A percentile compares a stretch with the other conserved stretches of the same genome.
These are phyloP conservation scores for Hypoxylon lenormandii DNA, from an alignment of 495 filamentous ascomycete genomes.

Conservation along the genomic window DNA sequence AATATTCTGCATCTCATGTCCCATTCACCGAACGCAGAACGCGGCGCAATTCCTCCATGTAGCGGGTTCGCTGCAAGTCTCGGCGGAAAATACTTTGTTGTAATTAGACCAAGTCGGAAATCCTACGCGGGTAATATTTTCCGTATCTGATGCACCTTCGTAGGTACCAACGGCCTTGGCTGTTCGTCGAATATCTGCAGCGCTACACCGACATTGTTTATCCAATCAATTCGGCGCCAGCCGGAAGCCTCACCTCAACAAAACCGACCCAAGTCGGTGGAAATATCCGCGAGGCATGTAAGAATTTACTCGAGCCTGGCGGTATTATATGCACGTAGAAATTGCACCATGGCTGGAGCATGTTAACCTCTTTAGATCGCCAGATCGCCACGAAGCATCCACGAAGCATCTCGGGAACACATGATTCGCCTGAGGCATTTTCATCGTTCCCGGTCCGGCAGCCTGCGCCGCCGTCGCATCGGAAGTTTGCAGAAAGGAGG, in stretches of 20 bases:
- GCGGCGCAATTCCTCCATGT: background rate
- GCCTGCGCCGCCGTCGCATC: conserved; percentile 14
- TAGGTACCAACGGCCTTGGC: conserved; percentile 16
- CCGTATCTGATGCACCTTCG: conserved; percentile 18
- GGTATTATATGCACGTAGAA: conserved; percentile 4
- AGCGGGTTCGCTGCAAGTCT: background rate
- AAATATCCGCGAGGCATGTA: conserved; percentile 12
- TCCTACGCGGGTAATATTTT: conserved; percentile 13
- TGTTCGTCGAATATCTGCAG: conserved; percentile 28
- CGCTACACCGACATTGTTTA: conserved; percentile 31
- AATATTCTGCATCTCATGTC: background rate
- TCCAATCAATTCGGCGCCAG: conserved; percentile 37
- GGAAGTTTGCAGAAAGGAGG: conserved; percentile 24
- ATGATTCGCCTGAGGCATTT: conserved; percentile 24
- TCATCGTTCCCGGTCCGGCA: conserved; percentile 4
- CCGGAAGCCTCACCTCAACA: conserved; percentile 40
- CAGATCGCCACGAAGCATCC: background rate
- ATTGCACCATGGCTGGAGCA: conserved; percentile 12
- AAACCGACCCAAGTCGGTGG: conserved; percentile 23
- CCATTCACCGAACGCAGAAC: conserved; percentile 20
- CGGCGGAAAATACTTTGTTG: background rate
- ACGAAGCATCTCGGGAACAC: conserved; percentile 1
- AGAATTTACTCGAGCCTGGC: conserved; percentile 19
- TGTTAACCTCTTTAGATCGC: conserved; percentile 22
- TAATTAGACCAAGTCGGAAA: conserved; percentile 11